Base-by-base conservation (phyloP, 441 rosid genomes). In the Adansonia grandidieri region DNA sequence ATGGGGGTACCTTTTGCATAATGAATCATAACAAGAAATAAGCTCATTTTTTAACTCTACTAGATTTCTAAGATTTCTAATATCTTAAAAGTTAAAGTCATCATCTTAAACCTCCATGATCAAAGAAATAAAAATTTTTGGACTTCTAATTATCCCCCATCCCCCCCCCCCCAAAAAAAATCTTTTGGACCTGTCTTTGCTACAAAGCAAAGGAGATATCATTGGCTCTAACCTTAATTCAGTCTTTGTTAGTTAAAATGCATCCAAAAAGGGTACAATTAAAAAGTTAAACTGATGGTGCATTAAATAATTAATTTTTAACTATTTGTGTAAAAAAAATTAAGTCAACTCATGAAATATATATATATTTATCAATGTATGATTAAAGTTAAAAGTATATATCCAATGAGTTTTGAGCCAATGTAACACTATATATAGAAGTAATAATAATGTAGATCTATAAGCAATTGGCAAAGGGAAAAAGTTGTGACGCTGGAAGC, bases 41-140 rank as follows among this genome's bases (percentile, higher is more conserved):
- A 77, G 64, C 22, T 45, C 4, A 28, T 24, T 65, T 79, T 54
- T 63, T 53, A 42, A 72, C 54, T 44, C 64, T 10, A 54, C 63
- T 53, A 22, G 63, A 74, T 74, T 44, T 58, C 9, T 37, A 32
- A 32, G 2, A 28, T 74, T 44, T 58, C 9, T 37, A 32, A 32
- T 1, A 28, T 37, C 47, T 15, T 64, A 44, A 69, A 48, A 9
- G 17, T 57, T 47, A 68, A 19, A 19, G n/a, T 19, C 22, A 68
- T 19, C 37, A 45, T 68, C 37, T 32, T 32, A 32, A 32, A 32
- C 37, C 37, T 32, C 37, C 37, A 32, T 32, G 37, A 32, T 32
- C 37, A 32, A 32, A 32, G 37, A 32, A 32, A 32, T 32, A 32
- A 2, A 32, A 32, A 32, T 2, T 32, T 32, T 32, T 32, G 37